Percentiles rank a stretch among this genome's conserved stretches.
Conservation (phyloP, 805 yeast species). For the Vanderwaltozyma verrucispora region DNA sequence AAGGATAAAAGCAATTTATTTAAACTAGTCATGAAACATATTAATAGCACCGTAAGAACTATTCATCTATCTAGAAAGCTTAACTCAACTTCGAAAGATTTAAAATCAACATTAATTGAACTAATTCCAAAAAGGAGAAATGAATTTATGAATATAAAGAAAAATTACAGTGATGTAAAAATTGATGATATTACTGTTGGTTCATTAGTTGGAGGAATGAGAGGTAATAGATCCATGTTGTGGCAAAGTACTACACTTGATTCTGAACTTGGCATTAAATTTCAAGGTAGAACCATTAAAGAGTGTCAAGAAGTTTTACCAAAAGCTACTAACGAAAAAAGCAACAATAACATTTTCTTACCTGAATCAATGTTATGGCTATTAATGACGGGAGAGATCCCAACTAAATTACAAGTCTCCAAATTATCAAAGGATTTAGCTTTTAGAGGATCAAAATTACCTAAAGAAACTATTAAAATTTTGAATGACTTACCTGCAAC, state of each 20-base stretch:
- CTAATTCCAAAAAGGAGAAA: constrained; percentile 37
- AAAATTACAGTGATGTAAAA: constrained; percentile 26
- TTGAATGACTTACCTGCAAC: constrained; percentile 54
- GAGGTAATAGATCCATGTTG: constrained; percentile 62
- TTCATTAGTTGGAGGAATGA: constrained; percentile 59
- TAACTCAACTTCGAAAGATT: not conserved
- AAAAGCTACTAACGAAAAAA: constrained; percentile 22
- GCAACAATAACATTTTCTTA: constrained; percentile 47
- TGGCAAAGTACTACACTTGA: constrained; percentile 79
- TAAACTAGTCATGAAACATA: too few relatives aligned
- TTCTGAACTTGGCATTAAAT: constrained; percentile 65
- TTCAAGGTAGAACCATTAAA: constrained; percentile 67
- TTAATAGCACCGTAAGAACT: too few relatives aligned
- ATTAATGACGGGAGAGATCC: constrained; percentile 63
- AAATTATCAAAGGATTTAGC: constrained; percentile 53
- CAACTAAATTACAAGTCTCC: constrained; percentile 48
- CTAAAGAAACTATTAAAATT: constrained; percentile 49
- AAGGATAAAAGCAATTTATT: too few relatives aligned
- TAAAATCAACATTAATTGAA: constrained; percentile 18
- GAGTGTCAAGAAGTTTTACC: constrained; percentile 62
- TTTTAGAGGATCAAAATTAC: constrained; percentile 43
- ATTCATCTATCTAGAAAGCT: too few relatives aligned
- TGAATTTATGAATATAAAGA: constrained; percentile 33
- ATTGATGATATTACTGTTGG: constrained; percentile 39
- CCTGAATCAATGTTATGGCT: constrained; percentile 77